These are phyloP conservation scores for Cryptococcus maquisensis DNA, from an alignment of 1,284 basidiomycete genomes.

Conservation along the genomic window DNA sequence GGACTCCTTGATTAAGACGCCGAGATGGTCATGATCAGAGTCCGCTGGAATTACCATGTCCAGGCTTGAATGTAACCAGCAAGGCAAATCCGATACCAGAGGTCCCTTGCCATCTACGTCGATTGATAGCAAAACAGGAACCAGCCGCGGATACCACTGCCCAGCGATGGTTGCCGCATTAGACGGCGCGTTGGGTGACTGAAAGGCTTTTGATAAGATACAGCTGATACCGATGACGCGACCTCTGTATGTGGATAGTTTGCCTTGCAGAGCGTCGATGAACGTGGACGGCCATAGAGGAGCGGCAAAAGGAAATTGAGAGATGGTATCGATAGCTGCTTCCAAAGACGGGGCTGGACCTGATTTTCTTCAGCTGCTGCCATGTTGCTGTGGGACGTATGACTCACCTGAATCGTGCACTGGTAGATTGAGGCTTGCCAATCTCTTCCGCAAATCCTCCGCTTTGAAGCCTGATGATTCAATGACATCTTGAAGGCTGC, in stretches of 20 bases:
- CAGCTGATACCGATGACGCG: neutral
- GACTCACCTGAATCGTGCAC: conserved; percentile 6
- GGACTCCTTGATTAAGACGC: neutral
- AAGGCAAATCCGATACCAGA: neutral
- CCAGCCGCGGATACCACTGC: neutral
- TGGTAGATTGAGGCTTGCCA: conserved; percentile 17
- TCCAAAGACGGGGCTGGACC: too few species aligned
- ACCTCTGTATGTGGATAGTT: neutral
- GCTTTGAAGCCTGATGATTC: conserved; percentile 37
- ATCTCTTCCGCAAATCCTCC: conserved; percentile 18
- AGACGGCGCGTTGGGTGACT: conserved; percentile 1
- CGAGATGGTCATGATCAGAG: neutral
- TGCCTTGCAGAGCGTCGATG: conserved; percentile 2
- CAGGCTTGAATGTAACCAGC: neutral
- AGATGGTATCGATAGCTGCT: neutral
- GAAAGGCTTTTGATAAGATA: neutral
- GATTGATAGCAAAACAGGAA: conserved; percentile 1
- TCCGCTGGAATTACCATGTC: neutral
- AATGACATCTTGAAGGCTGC: conserved; percentile 34
- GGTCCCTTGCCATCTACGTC: neutral
- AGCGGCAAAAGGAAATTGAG: conserved; percentile 9
- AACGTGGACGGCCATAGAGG: conserved; percentile 6
- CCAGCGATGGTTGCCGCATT: neutral
- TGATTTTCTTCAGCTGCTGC: neutral
- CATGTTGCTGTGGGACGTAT: neutral